Evolutionary conservation across 768 basidiomycete species (phyloP).

Genomic region (Tylopilus rubrobrunneus): DNA sequence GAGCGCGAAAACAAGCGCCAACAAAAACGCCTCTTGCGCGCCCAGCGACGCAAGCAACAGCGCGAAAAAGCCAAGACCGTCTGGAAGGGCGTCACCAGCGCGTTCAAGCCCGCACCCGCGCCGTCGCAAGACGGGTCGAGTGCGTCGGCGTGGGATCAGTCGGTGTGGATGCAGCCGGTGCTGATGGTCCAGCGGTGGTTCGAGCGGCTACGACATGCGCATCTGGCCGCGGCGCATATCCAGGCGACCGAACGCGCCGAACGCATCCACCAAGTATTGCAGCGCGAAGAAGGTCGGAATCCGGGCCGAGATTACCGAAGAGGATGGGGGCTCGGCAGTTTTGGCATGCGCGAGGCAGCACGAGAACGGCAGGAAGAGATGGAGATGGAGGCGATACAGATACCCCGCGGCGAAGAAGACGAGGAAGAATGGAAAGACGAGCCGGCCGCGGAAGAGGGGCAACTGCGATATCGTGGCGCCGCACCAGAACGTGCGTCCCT

Average conservation of each 20-base stretch:
- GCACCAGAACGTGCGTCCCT: background rate
- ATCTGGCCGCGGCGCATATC: constrained; percentile 62
- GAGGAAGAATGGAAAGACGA: constrained; percentile 25
- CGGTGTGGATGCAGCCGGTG: constrained; percentile 7
- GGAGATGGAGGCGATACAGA: background rate
- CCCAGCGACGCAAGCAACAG: constrained; percentile 46
- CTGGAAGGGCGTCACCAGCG: constrained; percentile 56
- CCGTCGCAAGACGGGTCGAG: constrained; percentile 10
- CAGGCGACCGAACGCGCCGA: constrained; percentile 68
- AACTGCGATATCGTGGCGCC: constrained; percentile 9
- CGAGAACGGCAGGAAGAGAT: constrained; percentile 27
- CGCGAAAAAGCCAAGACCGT: constrained; percentile 52
- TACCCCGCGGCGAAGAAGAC: constrained; percentile 9
- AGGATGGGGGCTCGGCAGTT: constrained; percentile 77
- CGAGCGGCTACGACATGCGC: constrained; percentile 60
- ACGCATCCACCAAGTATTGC: constrained; percentile 60
- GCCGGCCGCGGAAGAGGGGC: background rate
- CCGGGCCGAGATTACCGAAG: constrained; percentile 26
- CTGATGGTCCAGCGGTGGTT: constrained; percentile 51
- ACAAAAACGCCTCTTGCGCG: constrained; percentile 40
- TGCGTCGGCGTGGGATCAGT: background rate
- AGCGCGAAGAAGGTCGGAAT: constrained; percentile 29
- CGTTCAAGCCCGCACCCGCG: constrained; percentile 32
- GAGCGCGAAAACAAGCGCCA: constrained; percentile 52
- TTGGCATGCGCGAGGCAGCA: constrained; percentile 42